Base-by-base conservation (phyloP, 2,329 filamentous ascomycete species). In the Phialocephala sp. region DNA sequence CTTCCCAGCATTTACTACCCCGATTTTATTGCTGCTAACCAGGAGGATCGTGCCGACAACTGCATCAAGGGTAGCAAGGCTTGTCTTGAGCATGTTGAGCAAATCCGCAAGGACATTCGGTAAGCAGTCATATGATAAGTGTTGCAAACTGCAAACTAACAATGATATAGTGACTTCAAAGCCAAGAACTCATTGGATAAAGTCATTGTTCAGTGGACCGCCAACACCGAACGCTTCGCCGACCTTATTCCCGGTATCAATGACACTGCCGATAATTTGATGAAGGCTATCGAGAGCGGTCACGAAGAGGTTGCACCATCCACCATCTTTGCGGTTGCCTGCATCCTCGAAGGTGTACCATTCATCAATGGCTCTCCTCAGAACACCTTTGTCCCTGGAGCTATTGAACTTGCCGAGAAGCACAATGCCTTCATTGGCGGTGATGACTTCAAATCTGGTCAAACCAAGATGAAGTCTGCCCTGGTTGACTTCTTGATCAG, bases 401-500 rank as follows among this genome's bases (percentile, higher is more conserved):
- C 91, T 67, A 89, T 98, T 72, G 85, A 94, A 76, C 88, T 99
- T 65, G 95, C 95, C 24, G 92, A 96, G 83, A 85, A 90, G 80
- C 89, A 96, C 80, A 85, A 87, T 64, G 89, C 94, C 68, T 99
- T 97, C 83, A 93, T 99, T 75, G 95, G 95, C 66, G 95, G 95
- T 71, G 95, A 99, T 76, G 95, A 99, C 83, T 99, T 99, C 90
- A 99, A 99, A 85, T 98, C 95, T 69, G 95, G 95, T 69, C 95
- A 99, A 85, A 99, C 95, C 79, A 99, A 99, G 89, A 99, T 99
- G 95, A 99, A 99, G 84, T 98, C 95, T 67, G 95, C 95, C 22
- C 88, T 99, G 36, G 95, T 98, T 55, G 95, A 99, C 82, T 99
- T 99, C 83, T 82, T 99, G 78, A 97, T 99, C 89, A 97, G 89